Percentiles rank a stretch among this genome's conserved stretches.
These are phyloP conservation scores for Rubia balearica DNA, from an alignment of 305 asterid genomes.

Conservation along the genomic window DNA sequence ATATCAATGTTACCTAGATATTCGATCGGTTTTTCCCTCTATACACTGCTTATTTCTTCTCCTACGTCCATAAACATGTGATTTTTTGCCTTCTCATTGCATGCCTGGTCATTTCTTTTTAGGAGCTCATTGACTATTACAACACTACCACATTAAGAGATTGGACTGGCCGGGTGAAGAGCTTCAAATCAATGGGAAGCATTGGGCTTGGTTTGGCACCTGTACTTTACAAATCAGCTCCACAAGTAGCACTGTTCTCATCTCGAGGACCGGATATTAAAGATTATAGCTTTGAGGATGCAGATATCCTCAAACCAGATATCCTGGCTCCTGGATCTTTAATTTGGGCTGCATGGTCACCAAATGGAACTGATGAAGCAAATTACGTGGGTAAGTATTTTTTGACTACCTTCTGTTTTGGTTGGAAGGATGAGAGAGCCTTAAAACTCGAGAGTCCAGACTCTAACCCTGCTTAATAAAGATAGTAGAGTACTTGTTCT, in stretches of 20 bases:
- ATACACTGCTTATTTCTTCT: background rate
- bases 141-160: constrained; percentile 79
- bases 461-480: background rate
- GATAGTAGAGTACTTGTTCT: background rate
- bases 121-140: constrained; percentile 93
- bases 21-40: background rate
- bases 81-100: background rate
- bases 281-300: constrained; percentile 91
- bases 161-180: constrained; percentile 88
- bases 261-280: constrained; percentile 94
- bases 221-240: constrained; percentile 86
- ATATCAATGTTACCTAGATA: background rate
- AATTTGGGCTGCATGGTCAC: constrained; percentile 99
- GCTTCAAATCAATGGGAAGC: constrained; percentile 79
- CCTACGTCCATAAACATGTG: background rate
- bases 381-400: constrained; percentile 63
- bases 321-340: constrained; percentile 96
- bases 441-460: background rate
- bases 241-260: constrained; percentile 92
- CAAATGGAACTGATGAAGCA: constrained; percentile 91
- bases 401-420: background rate
- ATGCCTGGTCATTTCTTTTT: constrained; percentile 26
- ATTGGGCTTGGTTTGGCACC: constrained; percentile 85
- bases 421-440: background rate
- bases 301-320: constrained; percentile 94